Conservation (phyloP, 2,329 filamentous ascomycete genomes). For the Aspergillus sp. region DNA sequence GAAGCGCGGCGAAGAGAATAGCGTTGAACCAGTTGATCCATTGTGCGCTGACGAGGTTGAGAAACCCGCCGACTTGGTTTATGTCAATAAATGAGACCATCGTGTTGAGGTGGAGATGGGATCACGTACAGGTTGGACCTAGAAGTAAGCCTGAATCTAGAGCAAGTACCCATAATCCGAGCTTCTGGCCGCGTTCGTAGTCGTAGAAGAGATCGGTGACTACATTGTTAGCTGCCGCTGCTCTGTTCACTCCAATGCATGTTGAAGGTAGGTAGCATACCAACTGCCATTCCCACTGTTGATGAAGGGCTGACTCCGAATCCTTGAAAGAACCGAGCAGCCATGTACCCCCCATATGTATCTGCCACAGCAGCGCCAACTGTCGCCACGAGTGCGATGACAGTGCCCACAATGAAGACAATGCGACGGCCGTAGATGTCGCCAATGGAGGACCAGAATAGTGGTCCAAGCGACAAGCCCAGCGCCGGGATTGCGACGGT, state of each 20-base stretch:
- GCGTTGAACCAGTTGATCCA: conserved; percentile 60
- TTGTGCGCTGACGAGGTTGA: conserved; percentile 48
- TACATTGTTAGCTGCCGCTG: conserved; percentile 9
- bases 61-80: conserved; percentile 52
- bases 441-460: conserved; percentile 53
- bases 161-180: conserved; percentile 61
- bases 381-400: conserved; percentile 46
- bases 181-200: conserved; percentile 56
- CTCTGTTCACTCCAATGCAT: no score
- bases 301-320: conserved; percentile 57
- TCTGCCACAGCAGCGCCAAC: conserved; percentile 45
- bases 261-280: conserved; percentile 18
- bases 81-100: neutral
- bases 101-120: neutral
- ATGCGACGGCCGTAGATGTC: conserved; percentile 57
- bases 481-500: conserved; percentile 56
- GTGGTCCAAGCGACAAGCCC: conserved; percentile 54
- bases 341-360: conserved; percentile 55
- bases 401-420: conserved; percentile 51
- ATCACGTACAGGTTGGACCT: conserved; percentile 47
- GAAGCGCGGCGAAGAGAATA: conserved; percentile 53
- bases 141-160: conserved; percentile 55
- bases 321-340: conserved; percentile 61
- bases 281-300: conserved; percentile 57
- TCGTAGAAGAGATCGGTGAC: conserved; percentile 60